A percentile compares a stretch with the other conserved stretches of the same genome.
Evolutionary conservation across 352 stramenopile species (phyloP).

Genomic region (Phytophthora lateralis): DNA sequence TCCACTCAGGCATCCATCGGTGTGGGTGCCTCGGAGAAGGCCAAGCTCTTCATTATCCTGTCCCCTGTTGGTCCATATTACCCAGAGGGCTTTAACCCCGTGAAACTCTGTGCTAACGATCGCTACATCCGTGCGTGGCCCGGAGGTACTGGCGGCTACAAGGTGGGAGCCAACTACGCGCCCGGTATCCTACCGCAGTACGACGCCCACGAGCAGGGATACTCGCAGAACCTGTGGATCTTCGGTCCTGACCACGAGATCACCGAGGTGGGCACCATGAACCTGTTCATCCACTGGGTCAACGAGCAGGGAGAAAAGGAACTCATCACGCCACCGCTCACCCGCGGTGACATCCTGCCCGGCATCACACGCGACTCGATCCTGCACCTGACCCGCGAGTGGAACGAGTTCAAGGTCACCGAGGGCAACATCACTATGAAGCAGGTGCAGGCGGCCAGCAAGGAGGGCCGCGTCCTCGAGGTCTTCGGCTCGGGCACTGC

Average conservation of each 20-base stretch:
- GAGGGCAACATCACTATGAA: conserved; percentile 95
- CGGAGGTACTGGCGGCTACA: conserved; percentile 93
- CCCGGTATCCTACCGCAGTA: conserved; percentile 93
- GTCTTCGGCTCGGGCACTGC: conserved; percentile 97
- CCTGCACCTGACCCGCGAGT: conserved; percentile 90
- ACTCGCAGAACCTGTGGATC: conserved; percentile 95
- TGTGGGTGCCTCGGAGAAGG: conserved; percentile 82
- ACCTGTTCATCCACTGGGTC: conserved; percentile 97
- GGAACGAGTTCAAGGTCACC: conserved; percentile 94
- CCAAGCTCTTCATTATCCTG: conserved; percentile 96
- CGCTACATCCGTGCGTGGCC: conserved; percentile 96
- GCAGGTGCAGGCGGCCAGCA: conserved; percentile 92
- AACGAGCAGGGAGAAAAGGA: conserved; percentile 94
- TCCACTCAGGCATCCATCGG: conserved; percentile 92
- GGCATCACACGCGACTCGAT: conserved; percentile 97
- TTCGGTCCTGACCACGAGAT: conserved; percentile 94
- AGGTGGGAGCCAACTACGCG: conserved; percentile 93
- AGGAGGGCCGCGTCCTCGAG: conserved; percentile 92
- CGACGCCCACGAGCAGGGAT: conserved; percentile 85
- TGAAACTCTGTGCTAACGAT: conserved; percentile 92
- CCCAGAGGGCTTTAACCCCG: conserved; percentile 92
- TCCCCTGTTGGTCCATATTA: conserved; percentile 98
- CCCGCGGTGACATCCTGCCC: conserved; percentile 95
- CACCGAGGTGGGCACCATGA: conserved; percentile 96
- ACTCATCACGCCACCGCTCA: conserved; percentile 95